These are phyloP conservation scores for Penicillium corylophilum DNA, from an alignment of 2,329 filamentous ascomycete species.

Conservation along the genomic window DNA sequence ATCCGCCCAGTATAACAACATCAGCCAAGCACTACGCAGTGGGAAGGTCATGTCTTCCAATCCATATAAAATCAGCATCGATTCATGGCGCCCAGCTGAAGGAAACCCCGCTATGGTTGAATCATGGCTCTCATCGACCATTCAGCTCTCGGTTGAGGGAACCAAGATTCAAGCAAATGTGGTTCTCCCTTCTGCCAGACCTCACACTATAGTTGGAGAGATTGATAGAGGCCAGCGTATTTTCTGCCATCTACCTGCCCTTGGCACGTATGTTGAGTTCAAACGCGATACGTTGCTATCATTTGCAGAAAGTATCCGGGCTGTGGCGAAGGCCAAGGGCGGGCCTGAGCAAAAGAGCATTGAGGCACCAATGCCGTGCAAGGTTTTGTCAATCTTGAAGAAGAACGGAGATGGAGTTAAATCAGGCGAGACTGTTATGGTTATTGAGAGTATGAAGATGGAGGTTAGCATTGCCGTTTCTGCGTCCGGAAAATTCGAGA, in stretches of 20 bases:
- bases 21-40: slow-evolving; percentile 19
- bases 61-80: slow-evolving; percentile 7
- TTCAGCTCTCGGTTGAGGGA: slow-evolving; percentile 22
- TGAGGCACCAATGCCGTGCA: slow-evolving; percentile 39
- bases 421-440: slow-evolving; percentile 33
- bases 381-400: slow-evolving; percentile 33
- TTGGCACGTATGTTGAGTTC: slow-evolving; percentile 31
- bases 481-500: slow-evolving; percentile 28
- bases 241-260: slow-evolving; percentile 29
- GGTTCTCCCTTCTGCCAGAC: slow-evolving; percentile 10
- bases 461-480: slow-evolving; percentile 35
- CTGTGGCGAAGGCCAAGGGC: slow-evolving; percentile 7
- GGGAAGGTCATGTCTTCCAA: neutral
- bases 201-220: slow-evolving; percentile 6
- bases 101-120: slow-evolving; percentile 6
- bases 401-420: slow-evolving; percentile 32
- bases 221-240: slow-evolving; percentile 16
- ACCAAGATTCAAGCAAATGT: slow-evolving; percentile 23
- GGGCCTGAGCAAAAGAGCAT: slow-evolving; percentile 16
- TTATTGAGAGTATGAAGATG: slow-evolving; percentile 49
- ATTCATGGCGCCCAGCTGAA: slow-evolving; percentile 13
- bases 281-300: slow-evolving; percentile 28
- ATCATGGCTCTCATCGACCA: slow-evolving; percentile 10
- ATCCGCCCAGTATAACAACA: slow-evolving; percentile 20
- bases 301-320: slow-evolving; percentile 27